phyloP scores from a whole-genome alignment of 306 rosid species.

The Oxytropis ochrocephala region DNA sequence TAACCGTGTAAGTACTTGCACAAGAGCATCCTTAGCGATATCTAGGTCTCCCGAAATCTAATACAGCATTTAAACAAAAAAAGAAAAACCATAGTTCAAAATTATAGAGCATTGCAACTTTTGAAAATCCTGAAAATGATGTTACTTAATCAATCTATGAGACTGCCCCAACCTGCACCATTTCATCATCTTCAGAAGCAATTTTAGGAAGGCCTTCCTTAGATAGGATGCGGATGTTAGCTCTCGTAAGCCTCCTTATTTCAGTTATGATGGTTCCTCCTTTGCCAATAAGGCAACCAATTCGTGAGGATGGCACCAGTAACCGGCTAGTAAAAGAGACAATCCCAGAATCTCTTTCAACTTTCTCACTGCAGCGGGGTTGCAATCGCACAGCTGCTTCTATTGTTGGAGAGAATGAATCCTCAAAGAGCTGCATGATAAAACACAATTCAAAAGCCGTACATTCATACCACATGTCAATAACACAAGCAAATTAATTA shows the following conservation, averaged over 20 bases:
- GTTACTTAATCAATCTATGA: background rate
- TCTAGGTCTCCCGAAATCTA: conserved; percentile 94
- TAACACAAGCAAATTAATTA: background rate
- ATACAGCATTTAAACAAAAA: background rate
- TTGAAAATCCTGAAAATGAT: background rate
- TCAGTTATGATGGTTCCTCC: conserved; percentile 89
- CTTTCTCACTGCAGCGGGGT: conserved; percentile 90
- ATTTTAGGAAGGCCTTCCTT: conserved; percentile 84
- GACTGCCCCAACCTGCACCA: conserved; percentile 76
- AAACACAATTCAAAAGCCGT: background rate
- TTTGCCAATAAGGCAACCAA: conserved; percentile 98
- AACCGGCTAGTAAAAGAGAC: conserved; percentile 81
- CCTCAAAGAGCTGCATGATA: conserved; percentile 66
- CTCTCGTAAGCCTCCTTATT: conserved; percentile 87
- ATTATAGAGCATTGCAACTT: background rate
- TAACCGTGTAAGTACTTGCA: conserved; percentile 73
- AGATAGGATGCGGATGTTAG: conserved; percentile 80
- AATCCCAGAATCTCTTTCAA: conserved; percentile 92
- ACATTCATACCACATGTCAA: background rate
- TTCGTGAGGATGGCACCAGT: conserved; percentile 78
- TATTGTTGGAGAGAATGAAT: conserved; percentile 67
- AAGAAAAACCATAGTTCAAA: background rate
- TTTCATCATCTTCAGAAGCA: conserved; percentile 90
- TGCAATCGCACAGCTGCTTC: conserved; percentile 94
- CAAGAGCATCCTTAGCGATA: conserved; percentile 89